These are phyloP conservation scores for Ettlia oleoabundans DNA, from an alignment of 139 green algal genomes.

Conservation along the genomic window DNA sequence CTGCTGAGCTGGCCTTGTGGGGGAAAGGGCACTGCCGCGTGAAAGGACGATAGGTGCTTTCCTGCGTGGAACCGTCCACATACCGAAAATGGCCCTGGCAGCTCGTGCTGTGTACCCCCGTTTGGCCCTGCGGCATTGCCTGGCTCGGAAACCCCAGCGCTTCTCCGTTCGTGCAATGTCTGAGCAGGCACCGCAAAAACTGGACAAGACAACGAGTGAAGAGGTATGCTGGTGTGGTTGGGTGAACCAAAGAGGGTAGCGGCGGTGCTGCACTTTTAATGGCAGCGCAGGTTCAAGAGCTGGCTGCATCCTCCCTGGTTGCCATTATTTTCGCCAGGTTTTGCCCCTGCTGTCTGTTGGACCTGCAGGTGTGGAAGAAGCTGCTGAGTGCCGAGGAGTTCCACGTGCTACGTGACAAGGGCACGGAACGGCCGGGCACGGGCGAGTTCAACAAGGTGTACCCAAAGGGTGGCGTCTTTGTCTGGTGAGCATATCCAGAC, in stretches of 20 bases:
- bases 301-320: too few relatives aligned
- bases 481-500: slow-evolving; percentile 81
- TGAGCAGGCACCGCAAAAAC: slow-evolving; percentile 6
- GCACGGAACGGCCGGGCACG: slow-evolving; percentile 82
- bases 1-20: too few relatives aligned
- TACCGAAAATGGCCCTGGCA: too few relatives aligned
- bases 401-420: slow-evolving; percentile 92
- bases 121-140: background rate
- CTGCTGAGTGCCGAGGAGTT: slow-evolving; percentile 49
- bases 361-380: slow-evolving; percentile 34
- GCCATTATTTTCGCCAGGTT: background rate
- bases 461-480: slow-evolving; percentile 83
- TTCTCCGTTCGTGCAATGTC: slow-evolving; percentile 10
- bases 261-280: too few relatives aligned
- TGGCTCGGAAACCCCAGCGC: background rate
- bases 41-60: too few relatives aligned
- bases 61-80: too few relatives aligned
- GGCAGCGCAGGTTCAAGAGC: too few relatives aligned
- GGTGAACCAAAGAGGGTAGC: too few relatives aligned
- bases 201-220: slow-evolving; percentile 70
- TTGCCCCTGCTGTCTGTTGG: background rate
- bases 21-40: too few relatives aligned
- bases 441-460: slow-evolving; percentile 90
- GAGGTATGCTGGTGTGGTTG: slow-evolving; percentile 31
- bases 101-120: background rate